Conservation (phyloP, 345 rosid genomes). For the Mangifera indica region DNA sequence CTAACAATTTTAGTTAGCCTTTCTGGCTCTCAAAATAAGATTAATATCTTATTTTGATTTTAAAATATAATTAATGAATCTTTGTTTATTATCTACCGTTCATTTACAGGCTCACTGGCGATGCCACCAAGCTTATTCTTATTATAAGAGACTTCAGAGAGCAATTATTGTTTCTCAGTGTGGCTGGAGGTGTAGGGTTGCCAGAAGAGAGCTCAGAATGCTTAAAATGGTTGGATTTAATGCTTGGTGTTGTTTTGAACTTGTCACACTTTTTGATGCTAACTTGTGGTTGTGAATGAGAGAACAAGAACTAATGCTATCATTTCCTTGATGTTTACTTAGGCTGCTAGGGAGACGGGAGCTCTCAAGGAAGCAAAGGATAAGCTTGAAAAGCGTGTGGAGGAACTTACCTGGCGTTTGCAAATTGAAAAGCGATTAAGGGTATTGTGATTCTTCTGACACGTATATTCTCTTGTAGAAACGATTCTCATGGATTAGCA, state of each 20-base stretch:
- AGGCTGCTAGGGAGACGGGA: slow-evolving; percentile 96
- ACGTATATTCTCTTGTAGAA: slow-evolving; percentile 13
- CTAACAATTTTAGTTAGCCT: not conserved
- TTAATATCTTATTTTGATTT: not conserved
- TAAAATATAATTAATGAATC: slow-evolving; percentile 4
- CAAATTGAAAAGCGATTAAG: slow-evolving; percentile 92
- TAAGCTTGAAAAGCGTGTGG: slow-evolving; percentile 94
- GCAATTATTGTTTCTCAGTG: slow-evolving; percentile 83
- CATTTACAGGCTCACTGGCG: slow-evolving; percentile 68
- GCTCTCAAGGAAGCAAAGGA: slow-evolving; percentile 95
- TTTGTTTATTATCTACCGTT: slow-evolving; percentile 23
- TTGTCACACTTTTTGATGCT: not conserved
- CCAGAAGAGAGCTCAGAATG: slow-evolving; percentile 80
- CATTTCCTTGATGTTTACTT: slow-evolving; percentile 21
- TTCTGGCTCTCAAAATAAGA: slow-evolving; percentile 8
- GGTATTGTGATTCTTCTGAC: slow-evolving; percentile 40
- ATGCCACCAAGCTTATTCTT: slow-evolving; percentile 51
- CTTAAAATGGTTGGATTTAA: slow-evolving; percentile 76
- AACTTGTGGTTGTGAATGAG: slow-evolving; percentile 3
- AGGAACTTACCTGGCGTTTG: slow-evolving; percentile 95
- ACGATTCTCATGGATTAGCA: slow-evolving; percentile 14
- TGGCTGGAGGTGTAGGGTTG: slow-evolving; percentile 97
- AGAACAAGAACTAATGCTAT: slow-evolving; percentile 15
- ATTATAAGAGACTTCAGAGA: slow-evolving; percentile 81
- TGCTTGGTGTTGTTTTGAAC: slow-evolving; percentile 7